Evolutionary conservation across 139 green algal genomes (phyloP), one percentile per base, ranked within the genome.

Genomic region (Picochlorum sp.): DNA sequence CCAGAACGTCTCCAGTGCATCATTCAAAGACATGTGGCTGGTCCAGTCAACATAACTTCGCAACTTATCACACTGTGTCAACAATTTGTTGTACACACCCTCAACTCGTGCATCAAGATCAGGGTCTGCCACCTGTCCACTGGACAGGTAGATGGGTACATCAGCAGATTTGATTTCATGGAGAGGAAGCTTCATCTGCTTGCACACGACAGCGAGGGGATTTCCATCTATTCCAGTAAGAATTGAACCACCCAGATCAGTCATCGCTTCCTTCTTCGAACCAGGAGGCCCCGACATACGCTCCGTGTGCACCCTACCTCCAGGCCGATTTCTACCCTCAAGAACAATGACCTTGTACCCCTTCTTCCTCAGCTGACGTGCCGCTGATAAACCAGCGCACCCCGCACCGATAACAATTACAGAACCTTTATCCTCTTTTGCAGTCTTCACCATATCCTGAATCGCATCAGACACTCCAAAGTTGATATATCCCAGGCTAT

Each of bases 171-270:
- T 68, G 57, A 98, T 96, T 37, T 79, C 54, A 52, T 92, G 80
- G 76, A 97, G 65, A 2, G 75, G 74, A 6, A 93, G 56, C 26
- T 72, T 69, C 61, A 92, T 65, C 80, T 98, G 92, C 20, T 61
- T 64, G 11, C 84, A 85, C 46, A 96, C 68, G 58, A 96, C 80
- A 10, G 89, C 89, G 49, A 96, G 71, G 1, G 93, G 92, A 79
- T 98, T 98, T 68, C 93, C 89, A 47, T 97, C 83, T 7, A 90
- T 85, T 62, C 92, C 85, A 10, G 88, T 98, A 63, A 98, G 79
- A 65, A 98, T 88, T 61, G 69, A 85, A 23, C 92, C 92, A 11
- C 92, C 92, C 18, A 98, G 62, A 41, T 98, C 92, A 16, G 80
- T 89, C 1, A 84, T 74, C 2, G 78, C 85, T 4, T 56, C 47